Conservation (phyloP, 228 moss, liverwort and hornwort genomes). For the Sphagnum magellanicum region DNA sequence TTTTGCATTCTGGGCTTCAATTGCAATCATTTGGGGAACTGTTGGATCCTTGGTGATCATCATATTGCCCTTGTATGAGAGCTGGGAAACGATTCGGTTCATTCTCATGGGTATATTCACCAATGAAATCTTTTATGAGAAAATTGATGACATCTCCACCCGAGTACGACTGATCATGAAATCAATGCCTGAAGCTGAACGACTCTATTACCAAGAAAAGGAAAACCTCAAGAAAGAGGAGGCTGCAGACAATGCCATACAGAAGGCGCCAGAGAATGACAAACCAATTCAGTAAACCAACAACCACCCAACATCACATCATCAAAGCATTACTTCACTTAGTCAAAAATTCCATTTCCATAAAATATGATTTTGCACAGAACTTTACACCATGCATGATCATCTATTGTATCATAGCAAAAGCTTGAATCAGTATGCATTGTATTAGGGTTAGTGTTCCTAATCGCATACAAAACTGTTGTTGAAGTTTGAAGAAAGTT, state of each 20-base stretch:
- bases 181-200: slow-evolving; percentile 59
- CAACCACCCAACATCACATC: no score
- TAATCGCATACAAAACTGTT: no score
- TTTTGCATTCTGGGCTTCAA: slow-evolving; percentile 84
- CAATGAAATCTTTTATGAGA: slow-evolving; percentile 46
- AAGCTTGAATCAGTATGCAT: no score
- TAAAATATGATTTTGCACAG: no score
- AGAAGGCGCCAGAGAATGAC: slow-evolving; percentile 28
- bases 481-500: no score
- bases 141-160: slow-evolving; percentile 33
- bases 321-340: no score
- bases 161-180: slow-evolving; percentile 31
- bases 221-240: slow-evolving; percentile 33
- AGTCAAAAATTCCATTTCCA: no score
- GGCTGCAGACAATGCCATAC: slow-evolving; percentile 27
- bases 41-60: slow-evolving; percentile 67
- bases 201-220: slow-evolving; percentile 41
- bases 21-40: slow-evolving; percentile 78
- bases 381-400: no score
- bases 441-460: no score
- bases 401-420: no score
- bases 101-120: slow-evolving; percentile 65
- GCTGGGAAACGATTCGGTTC: slow-evolving; percentile 46
- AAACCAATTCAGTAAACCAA: no score
- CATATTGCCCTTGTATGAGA: slow-evolving; percentile 72